Evolutionary conservation across 1,284 basidiomycete species (phyloP), one percentile per base, ranked within the genome.

Genomic region (Inonotus hispidus): DNA sequence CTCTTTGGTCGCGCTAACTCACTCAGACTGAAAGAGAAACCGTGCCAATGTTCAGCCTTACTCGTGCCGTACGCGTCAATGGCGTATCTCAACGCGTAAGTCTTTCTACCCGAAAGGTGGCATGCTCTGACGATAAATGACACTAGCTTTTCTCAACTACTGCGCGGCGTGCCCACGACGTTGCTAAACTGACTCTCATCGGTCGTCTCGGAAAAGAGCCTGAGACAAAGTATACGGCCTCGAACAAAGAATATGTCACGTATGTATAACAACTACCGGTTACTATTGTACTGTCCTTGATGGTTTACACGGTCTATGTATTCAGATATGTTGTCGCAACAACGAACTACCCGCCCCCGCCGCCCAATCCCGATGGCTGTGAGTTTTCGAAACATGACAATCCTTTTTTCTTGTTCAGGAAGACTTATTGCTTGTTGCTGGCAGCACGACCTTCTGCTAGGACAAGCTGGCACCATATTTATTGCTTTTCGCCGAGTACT

Each of bases 101-200:
- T 38, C n/a, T 13, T 13, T 38, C 57, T 61, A 10, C 32, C 4
- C 25, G 8, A 35, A 13, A 3, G 11, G 11, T 19, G 50, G 35
- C 50, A 27, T 11, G 19, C n/a, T 46, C 2, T 57, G 21, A 27
- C 19, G 11, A 23, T 5, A 11, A 54, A 4, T 14, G 38, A 32
- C n/a, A n/a, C 46, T 68, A 93, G 90, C 72, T 84, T 0, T 93
- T 93, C 72, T 85, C 88, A 7, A 84, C 85, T 2, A 81, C 82
- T 19, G 66, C 79, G 13, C 67, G 79, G 56, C 79, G 83, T 63
- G 68, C 77, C 29, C 69, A 77, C 56, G 87, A 91, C 71, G 68
- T 93, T 53, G 81, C 91, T 21, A 91, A 87, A 72, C 79, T 94
- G 61, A 80, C 80, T 27, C 84, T 94, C 63, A 76, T 94, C 68